Percentiles rank a stretch among this genome's conserved stretches.
These are phyloP conservation scores for Aspergillus felis DNA, from an alignment of 2,329 filamentous ascomycete species.

Conservation along the genomic window DNA sequence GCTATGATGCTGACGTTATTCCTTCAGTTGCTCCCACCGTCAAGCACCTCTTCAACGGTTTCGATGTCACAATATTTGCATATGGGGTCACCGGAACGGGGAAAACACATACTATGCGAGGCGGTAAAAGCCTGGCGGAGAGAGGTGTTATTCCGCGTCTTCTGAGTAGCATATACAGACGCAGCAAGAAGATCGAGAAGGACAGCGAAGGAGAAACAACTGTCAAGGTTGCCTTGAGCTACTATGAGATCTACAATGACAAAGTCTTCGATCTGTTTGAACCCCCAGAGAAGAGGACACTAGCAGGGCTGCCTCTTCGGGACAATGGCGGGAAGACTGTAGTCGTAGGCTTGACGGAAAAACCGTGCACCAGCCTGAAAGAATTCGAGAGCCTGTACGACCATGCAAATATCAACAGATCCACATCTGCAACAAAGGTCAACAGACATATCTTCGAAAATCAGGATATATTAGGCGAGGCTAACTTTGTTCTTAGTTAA, in stretches of 20 bases:
- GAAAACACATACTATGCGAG: conserved; percentile 95
- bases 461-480: not conserved
- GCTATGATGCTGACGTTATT: conserved; percentile 12
- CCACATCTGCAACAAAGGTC: conserved; percentile 80
- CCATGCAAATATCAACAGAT: conserved; percentile 84
- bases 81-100: conserved; percentile 92
- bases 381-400: conserved; percentile 90
- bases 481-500: conserved; percentile 52
- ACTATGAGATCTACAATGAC: conserved; percentile 97
- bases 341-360: conserved; percentile 80
- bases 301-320: conserved; percentile 73
- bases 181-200: conserved; percentile 79
- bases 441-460: not conserved
- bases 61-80: conserved; percentile 85
- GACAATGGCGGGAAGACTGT: conserved; percentile 85
- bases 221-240: conserved; percentile 74
- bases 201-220: conserved; percentile 67
- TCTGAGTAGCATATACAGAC: conserved; percentile 78
- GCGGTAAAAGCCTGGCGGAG: conserved; percentile 79
- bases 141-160: conserved; percentile 83
- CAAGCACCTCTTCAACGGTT: conserved; percentile 81
- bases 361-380: conserved; percentile 75
- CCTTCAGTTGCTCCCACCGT: conserved; percentile 75
- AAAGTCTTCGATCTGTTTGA: conserved; percentile 91
- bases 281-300: conserved; percentile 77